These are phyloP conservation scores for Exophiala alcalophila DNA, from an alignment of 2,329 filamentous ascomycete genomes.

Conservation along the genomic window DNA sequence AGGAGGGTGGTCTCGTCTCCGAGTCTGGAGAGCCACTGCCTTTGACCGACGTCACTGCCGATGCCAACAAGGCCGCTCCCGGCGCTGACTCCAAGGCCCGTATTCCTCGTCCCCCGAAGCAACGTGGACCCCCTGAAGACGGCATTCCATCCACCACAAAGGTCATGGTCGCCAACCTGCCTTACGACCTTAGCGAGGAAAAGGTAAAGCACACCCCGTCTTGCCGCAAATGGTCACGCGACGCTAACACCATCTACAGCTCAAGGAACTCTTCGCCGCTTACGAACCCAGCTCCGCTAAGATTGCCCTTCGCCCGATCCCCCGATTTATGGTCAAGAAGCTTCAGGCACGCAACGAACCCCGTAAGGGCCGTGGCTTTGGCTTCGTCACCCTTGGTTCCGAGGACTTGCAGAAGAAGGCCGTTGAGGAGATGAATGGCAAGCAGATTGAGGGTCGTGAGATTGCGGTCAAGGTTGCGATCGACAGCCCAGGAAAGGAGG, in stretches of 20 bases:
- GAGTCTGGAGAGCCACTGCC: slow-evolving; percentile 53
- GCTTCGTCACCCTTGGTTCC: slow-evolving; percentile 91
- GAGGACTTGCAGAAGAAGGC: slow-evolving; percentile 98
- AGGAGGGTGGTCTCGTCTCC: slow-evolving; percentile 41
- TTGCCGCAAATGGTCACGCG: neutral
- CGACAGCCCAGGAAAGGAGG: slow-evolving; percentile 98
- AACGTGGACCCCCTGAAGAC: slow-evolving; percentile 95
- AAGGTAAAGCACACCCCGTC: slow-evolving; percentile 60
- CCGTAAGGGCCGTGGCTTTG: slow-evolving; percentile 98
- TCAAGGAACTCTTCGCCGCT: slow-evolving; percentile 92
- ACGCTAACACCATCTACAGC: slow-evolving; percentile 54
- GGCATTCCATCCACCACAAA: slow-evolving; percentile 98
- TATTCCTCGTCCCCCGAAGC: slow-evolving; percentile 60
- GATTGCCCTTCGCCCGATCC: slow-evolving; percentile 97
- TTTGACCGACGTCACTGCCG: slow-evolving; percentile 59
- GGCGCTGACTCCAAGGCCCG: slow-evolving; percentile 40
- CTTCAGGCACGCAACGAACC: slow-evolving; percentile 96
- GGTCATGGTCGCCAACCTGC: slow-evolving; percentile 99
- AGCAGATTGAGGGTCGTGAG: slow-evolving; percentile 97
- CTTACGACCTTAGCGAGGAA: slow-evolving; percentile 96
- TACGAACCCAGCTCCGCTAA: slow-evolving; percentile 94
- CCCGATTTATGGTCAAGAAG: slow-evolving; percentile 99
- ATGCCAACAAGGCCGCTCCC: slow-evolving; percentile 38
- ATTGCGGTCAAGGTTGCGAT: slow-evolving; percentile 99
- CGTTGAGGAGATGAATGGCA: slow-evolving; percentile 97